Evolutionary conservation across 768 basidiomycete species (phyloP), one percentile per base, ranked within the genome.

Genomic region (Macrolepiota dolichaula): DNA sequence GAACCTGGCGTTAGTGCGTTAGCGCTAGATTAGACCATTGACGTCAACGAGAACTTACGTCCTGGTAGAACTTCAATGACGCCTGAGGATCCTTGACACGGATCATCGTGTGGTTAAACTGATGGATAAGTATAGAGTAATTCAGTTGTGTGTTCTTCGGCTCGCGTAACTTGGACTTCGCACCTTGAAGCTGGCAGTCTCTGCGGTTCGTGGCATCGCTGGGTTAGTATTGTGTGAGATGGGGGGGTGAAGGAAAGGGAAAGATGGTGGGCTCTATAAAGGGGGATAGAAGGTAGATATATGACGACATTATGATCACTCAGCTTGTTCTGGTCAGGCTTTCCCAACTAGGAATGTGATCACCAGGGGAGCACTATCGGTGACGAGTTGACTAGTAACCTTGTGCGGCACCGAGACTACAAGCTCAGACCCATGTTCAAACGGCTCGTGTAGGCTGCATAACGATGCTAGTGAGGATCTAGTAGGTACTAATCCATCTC

Each of bases 51-150:
- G 4, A 22, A 46, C 81, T 67, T 57, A 85, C 89, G 44, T 92
- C 83, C 59, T 81, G 80, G 76, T 96, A 96, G 74, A 94, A 98
- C 22, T 80, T 76, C 62, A 96, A 70, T 17, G 93, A 95, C 49
- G 75, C 79, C 65, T 93, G 86, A 7, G 94, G 89, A 71, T 96
- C 93, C 78, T 88, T 95, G 71, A 96, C 81, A 66, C 94, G 84
- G 67, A 95, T 72, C 93, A 93, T 94, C 19, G 89, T 91, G 73
- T 94, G 92, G 70, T 93, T 92, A 76, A 90, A 86, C 88, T 91
- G 63, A 22, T 47, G 10, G 46, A 15, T 6, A 24, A 36, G 52
- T 19, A 32, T 25, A 22, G 32, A 47, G 50, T 29, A 24, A 52
- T 7, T 57, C 32, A 51, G 32, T 6, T 17, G 63, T 52, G 29